A percentile compares a stretch with the other conserved stretches of the same genome.
phyloP scores from a whole-genome alignment of 2,329 filamentous ascomycete species.

The Metarhizium sp. region DNA sequence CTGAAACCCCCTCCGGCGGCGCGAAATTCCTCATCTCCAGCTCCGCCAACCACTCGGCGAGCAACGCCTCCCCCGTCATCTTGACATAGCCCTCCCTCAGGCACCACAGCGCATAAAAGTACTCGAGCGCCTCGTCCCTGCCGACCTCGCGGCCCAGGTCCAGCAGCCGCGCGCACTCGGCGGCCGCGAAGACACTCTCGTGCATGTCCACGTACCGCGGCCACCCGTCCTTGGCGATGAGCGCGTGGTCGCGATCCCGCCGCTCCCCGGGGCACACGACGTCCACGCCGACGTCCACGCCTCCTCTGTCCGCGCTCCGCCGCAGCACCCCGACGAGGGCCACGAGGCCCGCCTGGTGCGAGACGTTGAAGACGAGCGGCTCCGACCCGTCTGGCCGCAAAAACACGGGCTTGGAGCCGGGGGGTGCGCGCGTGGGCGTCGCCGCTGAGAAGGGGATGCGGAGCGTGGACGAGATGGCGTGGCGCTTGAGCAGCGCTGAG shows the following conservation, averaged over 20 bases:
- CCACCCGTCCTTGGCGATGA: conserved; percentile 52
- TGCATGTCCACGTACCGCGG: conserved; percentile 61
- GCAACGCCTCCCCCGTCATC: conserved; percentile 68
- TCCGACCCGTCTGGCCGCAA: conserved; percentile 36
- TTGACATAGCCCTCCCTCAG: conserved; percentile 76
- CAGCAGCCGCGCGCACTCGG: conserved; percentile 56
- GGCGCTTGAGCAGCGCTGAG: conserved; percentile 65
- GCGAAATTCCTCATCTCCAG: conserved; percentile 59
- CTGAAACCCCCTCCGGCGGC: conserved; percentile 34
- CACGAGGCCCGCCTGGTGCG: conserved; percentile 69
- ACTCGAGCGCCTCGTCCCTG: conserved; percentile 42
- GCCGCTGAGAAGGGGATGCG: conserved; percentile 52
- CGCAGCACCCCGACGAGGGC: conserved; percentile 48
- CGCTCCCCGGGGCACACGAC: conserved; percentile 69
- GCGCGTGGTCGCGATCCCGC: conserved; percentile 47
- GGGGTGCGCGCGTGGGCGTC: conserved; percentile 45
- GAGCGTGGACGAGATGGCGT: conserved; percentile 51
- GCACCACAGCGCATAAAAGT: conserved; percentile 72
- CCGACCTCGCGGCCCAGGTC: conserved; percentile 21
- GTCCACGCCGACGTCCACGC: conserved; percentile 56
- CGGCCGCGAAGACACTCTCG: conserved; percentile 55
- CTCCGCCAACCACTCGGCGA: conserved; percentile 62
- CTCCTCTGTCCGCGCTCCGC: conserved; percentile 12
- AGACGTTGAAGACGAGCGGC: conserved; percentile 62
- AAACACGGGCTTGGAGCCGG: conserved; percentile 45